These are phyloP conservation scores for Begonia peltatifolia DNA, from an alignment of 306 rosid genomes.

Conservation along the genomic window DNA sequence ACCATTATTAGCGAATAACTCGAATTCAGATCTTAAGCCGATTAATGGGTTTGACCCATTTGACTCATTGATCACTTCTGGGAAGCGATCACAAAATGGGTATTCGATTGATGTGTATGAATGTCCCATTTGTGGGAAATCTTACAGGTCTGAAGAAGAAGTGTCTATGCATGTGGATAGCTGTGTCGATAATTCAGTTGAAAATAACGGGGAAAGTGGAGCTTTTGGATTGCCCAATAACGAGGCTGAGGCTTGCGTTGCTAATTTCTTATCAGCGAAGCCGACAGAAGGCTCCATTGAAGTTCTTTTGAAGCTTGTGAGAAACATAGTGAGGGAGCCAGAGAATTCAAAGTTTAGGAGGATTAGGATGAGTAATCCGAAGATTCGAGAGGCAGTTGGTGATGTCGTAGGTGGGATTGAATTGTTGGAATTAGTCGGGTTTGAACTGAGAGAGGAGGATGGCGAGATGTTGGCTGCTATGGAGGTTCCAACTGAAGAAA, in stretches of 20 bases:
- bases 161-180: conserved; percentile 61
- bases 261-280: conserved; percentile 45
- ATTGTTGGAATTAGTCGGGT: conserved; percentile 60
- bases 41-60: conserved; percentile 63
- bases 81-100: conserved; percentile 60
- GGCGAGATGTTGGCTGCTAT: conserved; percentile 84
- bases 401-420: conserved; percentile 71
- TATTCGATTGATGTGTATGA: conserved; percentile 40
- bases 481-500: conserved; percentile 50
- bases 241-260: conserved; percentile 37
- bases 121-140: conserved; percentile 63
- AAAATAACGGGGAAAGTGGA: conserved; percentile 3
- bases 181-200: conserved; percentile 27
- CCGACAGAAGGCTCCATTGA: conserved; percentile 55
- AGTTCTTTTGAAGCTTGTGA: conserved; percentile 51
- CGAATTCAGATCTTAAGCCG: conserved; percentile 22
- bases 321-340: conserved; percentile 67
- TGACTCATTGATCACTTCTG: conserved; percentile 61
- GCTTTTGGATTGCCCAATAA: conserved; percentile 10
- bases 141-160: conserved; percentile 65
- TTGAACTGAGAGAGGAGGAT: conserved; percentile 54
- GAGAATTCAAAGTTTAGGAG: conserved; percentile 71
- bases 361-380: conserved; percentile 71
- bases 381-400: conserved; percentile 60
- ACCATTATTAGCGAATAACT: conserved; percentile 7